These are phyloP conservation scores for Vanderwaltozyma verrucispora DNA, from an alignment of 805 yeast species.

Conservation along the genomic window DNA sequence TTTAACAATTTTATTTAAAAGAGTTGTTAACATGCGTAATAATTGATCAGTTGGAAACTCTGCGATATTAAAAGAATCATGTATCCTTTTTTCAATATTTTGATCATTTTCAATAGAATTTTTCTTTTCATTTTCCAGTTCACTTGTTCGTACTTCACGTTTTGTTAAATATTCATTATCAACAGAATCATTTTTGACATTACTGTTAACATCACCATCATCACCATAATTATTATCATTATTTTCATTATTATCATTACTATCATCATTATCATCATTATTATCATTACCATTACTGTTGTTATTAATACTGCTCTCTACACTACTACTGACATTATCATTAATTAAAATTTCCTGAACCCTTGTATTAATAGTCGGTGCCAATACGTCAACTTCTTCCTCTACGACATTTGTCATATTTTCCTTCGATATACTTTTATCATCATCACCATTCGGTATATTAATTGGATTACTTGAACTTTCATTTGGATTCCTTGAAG, in stretches of 20 bases:
- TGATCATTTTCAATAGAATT: too few relatives aligned
- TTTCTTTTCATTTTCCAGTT: neutral
- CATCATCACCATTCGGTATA: too few relatives aligned
- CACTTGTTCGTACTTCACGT: neutral
- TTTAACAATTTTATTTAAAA: slow-evolving; percentile 77
- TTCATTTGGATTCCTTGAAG: too few relatives aligned
- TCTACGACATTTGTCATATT: too few relatives aligned
- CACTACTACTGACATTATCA: neutral
- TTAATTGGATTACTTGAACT: too few relatives aligned
- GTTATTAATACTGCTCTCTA: neutral
- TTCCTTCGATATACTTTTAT: too few relatives aligned
- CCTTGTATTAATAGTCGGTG: too few relatives aligned
- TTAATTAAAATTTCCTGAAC: too few relatives aligned
- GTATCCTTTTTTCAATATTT: too few relatives aligned
- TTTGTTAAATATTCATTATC: neutral
- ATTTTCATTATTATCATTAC: neutral
- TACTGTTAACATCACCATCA: neutral
- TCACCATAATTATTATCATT: too few relatives aligned
- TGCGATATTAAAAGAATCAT: slow-evolving; percentile 42
- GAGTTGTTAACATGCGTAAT: slow-evolving; percentile 72
- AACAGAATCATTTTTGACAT: too few relatives aligned
- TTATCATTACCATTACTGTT: neutral
- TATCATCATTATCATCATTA: neutral
- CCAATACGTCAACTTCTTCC: too few relatives aligned
- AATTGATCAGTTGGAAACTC: slow-evolving; percentile 75